Evolutionary conservation across 441 rosid genomes (phyloP).

Genomic region (Eruca vesicaria): DNA sequence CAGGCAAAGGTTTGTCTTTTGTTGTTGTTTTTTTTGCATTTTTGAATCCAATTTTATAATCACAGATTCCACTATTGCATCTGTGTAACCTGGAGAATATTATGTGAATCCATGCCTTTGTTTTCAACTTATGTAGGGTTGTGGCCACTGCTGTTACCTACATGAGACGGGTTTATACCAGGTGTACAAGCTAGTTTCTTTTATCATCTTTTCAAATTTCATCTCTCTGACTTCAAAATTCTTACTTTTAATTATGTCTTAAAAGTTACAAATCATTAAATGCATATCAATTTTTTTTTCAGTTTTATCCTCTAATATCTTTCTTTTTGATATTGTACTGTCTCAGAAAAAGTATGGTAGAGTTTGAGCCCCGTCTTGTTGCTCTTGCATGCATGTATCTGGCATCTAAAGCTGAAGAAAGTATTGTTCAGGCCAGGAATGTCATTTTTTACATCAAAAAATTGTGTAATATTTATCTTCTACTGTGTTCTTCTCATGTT

Average conservation of each 20-base stretch:
- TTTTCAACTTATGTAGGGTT: constrained; percentile 49
- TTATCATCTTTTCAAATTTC: background rate
- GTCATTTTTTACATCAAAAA: constrained; percentile 64
- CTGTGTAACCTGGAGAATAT: background rate
- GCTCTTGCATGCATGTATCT: constrained; percentile 92
- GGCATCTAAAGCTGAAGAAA: constrained; percentile 98
- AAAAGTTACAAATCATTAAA: background rate
- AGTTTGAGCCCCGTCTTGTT: constrained; percentile 91
- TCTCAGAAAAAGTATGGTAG: constrained; percentile 82
- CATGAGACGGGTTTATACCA: constrained; percentile 86
- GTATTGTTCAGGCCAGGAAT: constrained; percentile 83
- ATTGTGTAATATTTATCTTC: constrained; percentile 54
- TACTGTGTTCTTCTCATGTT: background rate
- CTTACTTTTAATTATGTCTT: background rate
- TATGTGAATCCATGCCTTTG: background rate
- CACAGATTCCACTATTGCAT: too few species aligned
- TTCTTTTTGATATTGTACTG: background rate
- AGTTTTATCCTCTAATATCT: background rate
- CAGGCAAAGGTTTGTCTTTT: constrained; percentile 69
- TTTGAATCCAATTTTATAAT: too few species aligned
- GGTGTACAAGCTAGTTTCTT: constrained; percentile 36
- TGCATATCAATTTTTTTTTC: background rate
- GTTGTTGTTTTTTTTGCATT: too few species aligned
- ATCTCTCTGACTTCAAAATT: background rate
- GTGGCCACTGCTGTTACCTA: constrained; percentile 87